Base-by-base conservation (phyloP, 805 yeast genomes). In the Hyphopichia homilentoma region DNA sequence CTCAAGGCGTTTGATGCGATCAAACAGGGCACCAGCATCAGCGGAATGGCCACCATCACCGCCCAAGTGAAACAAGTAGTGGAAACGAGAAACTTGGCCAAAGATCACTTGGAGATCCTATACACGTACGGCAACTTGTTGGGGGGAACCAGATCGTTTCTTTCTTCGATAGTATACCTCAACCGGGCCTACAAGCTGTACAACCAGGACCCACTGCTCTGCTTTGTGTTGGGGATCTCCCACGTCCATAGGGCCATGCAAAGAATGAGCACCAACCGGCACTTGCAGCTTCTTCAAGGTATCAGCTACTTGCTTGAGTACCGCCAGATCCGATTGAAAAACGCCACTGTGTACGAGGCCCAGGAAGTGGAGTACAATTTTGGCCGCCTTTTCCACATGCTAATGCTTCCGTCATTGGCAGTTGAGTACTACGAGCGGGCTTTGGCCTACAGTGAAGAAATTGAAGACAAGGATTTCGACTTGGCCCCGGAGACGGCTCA, bases 231-330 rank as follows among this genome's bases (percentile, higher is more conserved):
- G 27, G 97, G 93, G 0, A 56, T 93, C 25, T 79, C 89, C 0
- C 89, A 88, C 57, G 64, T 89, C 16, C 96, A 90, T 47, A 71
- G 97, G 26, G 84, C 97, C 0, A 81, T 89, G 79, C 97, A 93
- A 57, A 70, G 98, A 40, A 77, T 85, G 37, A 81, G 95, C 4
- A 70, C 80, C 5, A 85, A 87, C 54, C 75, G 97, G 35, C 96
- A 90, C 49, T 69, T 84, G 36, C 97, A 89, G 50, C 67, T 93
- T 15, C 61, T 93, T 2, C 97, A 93, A 50, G 97, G 96, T 0
- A 60, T 93, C 29, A 77, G 89, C 35, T 88, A 75, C 47, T 52
- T 93, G 39, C 57, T 75, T 50, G 93, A 86, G 44, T 93, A 93
- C 47, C 67, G 69, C 25, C 77, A 75, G 12, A 50, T 70, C 5